Evolutionary conservation across 2,329 filamentous ascomycete species (phyloP).

Genomic region (Aaosphaeria pasadenensis): DNA sequence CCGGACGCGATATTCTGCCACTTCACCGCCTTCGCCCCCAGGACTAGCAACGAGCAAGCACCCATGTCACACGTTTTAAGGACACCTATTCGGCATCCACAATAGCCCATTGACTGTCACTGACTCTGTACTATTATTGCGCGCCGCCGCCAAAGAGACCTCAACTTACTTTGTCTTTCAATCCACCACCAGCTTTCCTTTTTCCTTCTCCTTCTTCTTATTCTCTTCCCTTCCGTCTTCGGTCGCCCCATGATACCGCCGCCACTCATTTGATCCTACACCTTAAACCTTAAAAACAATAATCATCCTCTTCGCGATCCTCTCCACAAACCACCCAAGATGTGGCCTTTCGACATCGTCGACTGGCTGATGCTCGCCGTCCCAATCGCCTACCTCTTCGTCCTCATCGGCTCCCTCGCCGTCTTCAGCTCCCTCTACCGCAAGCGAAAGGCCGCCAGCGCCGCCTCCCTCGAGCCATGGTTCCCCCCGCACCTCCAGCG

Average conservation of each 20-base stretch:
- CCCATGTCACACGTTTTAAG: no score
- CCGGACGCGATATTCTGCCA: no score
- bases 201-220: neutral
- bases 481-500: constrained; percentile 87
- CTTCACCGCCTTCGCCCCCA: no score
- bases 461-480: constrained; percentile 87
- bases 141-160: neutral
- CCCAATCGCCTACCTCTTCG: constrained; percentile 83
- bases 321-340: constrained; percentile 6
- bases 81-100: no score
- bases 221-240: neutral
- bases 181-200: neutral
- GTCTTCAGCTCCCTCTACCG: constrained; percentile 93
- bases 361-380: constrained; percentile 84
- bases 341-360: constrained; percentile 46
- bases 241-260: constrained; percentile 1
- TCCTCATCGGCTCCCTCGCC: constrained; percentile 82
- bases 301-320: neutral
- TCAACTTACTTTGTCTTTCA: neutral
- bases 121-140: no score
- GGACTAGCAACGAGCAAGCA: no score
- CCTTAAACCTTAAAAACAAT: constrained; percentile 2
- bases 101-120: no score
- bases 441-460: constrained; percentile 78
- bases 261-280: neutral